Base-by-base conservation (phyloP, 2,329 filamentous ascomycete species). In the Fonsecaea monophora region DNA sequence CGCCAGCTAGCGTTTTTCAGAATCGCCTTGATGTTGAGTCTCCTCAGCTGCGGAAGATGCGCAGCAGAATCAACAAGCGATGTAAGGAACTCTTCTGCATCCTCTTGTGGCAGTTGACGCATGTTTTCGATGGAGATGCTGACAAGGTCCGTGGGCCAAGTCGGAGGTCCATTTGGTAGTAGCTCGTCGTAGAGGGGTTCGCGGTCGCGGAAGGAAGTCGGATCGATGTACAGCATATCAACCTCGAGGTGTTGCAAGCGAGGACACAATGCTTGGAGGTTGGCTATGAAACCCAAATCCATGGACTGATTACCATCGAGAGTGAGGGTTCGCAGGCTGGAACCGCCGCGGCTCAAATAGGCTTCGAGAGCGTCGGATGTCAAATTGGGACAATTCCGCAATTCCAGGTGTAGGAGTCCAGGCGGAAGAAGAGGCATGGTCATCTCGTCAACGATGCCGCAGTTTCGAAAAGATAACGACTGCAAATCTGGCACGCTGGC, bases 251-350 rank as follows among this genome's bases (percentile, higher is more conserved):
- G 84, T 73, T 89, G 83, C 5, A 98, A 82, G 3, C 84, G 82
- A 0, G 92, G 92, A 74, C 93, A 97, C 1, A 85, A 84, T 3
- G 80, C 77, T 18, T 86, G 87, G 54, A 98, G 79, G 32, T 84
- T 78, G 0, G 87, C 85, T 6, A 95, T 82, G 73, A 97, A 97
- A 0, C 85, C 87, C 48, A 97, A 79, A 73, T 89, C 90, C 45
- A 97, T 82, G 2, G 89, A 88, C 68, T 92, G 89, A 73, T 96
- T 96, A 78, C 96, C 91, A 61, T 90, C 86, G 4, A 97, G 81
- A 1, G 84, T 85, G 7, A 98, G 82, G 42, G 86, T 85, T 60
- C 85, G 84, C 25, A 98, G 80, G n/a, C 86, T 80, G 25, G 81
- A 78, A 0, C 93, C 94, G 0, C 93, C 94, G 72, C 85, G 85